A percentile compares a stretch with the other conserved stretches of the same genome.
These are phyloP conservation scores for Camillea tinctor DNA, from an alignment of 2,329 filamentous ascomycete genomes.

Conservation along the genomic window DNA sequence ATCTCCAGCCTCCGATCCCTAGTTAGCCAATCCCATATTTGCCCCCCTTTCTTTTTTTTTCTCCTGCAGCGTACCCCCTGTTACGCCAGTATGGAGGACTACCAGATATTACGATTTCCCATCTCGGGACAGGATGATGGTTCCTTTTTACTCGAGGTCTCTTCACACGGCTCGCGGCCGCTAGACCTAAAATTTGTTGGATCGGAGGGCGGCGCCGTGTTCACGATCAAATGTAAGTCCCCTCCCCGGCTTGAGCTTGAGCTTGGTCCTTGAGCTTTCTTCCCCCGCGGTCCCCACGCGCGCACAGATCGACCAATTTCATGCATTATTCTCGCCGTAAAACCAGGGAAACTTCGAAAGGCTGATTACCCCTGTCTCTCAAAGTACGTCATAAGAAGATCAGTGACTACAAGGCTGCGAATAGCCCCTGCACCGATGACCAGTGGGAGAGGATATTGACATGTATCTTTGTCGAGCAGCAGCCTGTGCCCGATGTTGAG, in stretches of 20 bases:
- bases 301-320: constrained; percentile 16
- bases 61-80: neutral
- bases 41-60: neutral
- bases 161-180: constrained; percentile 46
- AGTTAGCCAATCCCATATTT: neutral
- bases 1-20: neutral
- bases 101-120: constrained; percentile 55
- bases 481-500: constrained; percentile 54
- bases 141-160: constrained; percentile 62
- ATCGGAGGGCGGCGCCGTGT: constrained; percentile 65
- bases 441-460: constrained; percentile 67
- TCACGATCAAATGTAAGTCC: constrained; percentile 55
- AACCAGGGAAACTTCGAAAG: constrained; percentile 8
- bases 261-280: constrained; percentile 6
- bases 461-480: constrained; percentile 52
- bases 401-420: constrained; percentile 51
- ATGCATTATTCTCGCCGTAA: constrained; percentile 16
- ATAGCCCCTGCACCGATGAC: constrained; percentile 53
- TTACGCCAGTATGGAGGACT: constrained; percentile 20
- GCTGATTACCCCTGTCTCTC: constrained; percentile 18
- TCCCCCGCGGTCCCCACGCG: constrained; percentile 3
- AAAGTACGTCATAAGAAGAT: constrained; percentile 58
- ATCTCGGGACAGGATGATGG: constrained; percentile 51
- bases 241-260: too few species aligned
- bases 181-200: constrained; percentile 67